Evolutionary conservation across 768 basidiomycete species (phyloP).

Genomic region (Boletus vermiculosoides): DNA sequence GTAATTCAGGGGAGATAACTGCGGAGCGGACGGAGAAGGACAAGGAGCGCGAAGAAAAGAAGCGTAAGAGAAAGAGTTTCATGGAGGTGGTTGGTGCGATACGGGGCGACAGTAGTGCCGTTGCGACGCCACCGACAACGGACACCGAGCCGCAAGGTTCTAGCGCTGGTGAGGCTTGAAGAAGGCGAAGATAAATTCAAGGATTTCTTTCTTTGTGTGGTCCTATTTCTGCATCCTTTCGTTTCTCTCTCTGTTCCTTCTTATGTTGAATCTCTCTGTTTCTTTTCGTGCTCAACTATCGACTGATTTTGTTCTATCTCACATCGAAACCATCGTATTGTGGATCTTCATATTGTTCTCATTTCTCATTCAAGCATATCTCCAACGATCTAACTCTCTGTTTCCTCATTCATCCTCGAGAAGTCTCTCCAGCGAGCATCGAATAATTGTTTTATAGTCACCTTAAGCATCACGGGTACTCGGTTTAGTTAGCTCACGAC

Average conservation of each 20-base stretch:
- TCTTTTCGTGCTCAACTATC: conserved; percentile 2
- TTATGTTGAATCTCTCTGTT: not conserved
- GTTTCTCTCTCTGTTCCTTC: not conserved
- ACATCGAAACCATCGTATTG: conserved; percentile 12
- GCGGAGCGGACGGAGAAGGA: conserved; percentile 48
- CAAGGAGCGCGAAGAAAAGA: conserved; percentile 55
- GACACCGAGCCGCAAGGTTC: conserved; percentile 15
- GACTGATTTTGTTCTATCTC: conserved; percentile 12
- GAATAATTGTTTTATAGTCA: conserved; percentile 24
- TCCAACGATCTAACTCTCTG: conserved; percentile 3
- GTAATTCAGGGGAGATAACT: conserved; percentile 49
- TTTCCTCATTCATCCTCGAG: not conserved
- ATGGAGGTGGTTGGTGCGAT: conserved; percentile 39
- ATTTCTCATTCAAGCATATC: conserved; percentile 15
- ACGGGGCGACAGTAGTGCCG: conserved; percentile 25
- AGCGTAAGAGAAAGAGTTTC: conserved; percentile 61
- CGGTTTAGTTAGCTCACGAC: conserved; percentile 26
- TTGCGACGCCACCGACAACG: conserved; percentile 37
- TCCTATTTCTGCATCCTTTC: conserved; percentile 11
- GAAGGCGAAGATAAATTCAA: not conserved
- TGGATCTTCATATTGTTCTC: conserved; percentile 16
- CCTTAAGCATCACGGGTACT: conserved; percentile 2
- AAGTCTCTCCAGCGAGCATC: conserved; percentile 6
- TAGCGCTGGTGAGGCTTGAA: conserved; percentile 14
- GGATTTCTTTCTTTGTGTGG: conserved; percentile 2